phyloP scores from a whole-genome alignment of 305 asterid genomes.

The Solanum aculeatissimum region DNA sequence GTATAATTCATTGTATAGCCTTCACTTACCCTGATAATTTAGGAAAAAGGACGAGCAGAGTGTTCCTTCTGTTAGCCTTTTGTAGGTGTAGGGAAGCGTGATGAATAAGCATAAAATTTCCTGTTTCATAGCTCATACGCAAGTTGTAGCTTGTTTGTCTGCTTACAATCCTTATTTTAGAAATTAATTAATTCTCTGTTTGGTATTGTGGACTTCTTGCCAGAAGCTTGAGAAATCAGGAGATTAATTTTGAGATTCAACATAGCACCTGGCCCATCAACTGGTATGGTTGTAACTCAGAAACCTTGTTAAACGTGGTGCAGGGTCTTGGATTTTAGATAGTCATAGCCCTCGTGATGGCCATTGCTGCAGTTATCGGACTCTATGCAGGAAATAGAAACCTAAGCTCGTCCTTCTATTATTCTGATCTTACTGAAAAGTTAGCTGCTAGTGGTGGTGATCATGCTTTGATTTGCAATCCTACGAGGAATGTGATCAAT shows the following conservation, averaged over 20 bases:
- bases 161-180: neutral
- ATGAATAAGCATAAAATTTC: neutral
- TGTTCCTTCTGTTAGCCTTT: neutral
- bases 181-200: neutral
- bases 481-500: slow-evolving; percentile 25
- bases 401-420: slow-evolving; percentile 36
- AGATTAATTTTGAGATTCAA: neutral
- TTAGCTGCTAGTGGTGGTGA: slow-evolving; percentile 23
- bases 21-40: too few species aligned
- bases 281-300: neutral
- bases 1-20: neutral
- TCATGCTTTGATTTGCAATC: slow-evolving; percentile 14
- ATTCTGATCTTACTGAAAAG: slow-evolving; percentile 57
- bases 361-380: slow-evolving; percentile 72
- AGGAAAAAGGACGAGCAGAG: neutral
- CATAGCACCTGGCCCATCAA: neutral
- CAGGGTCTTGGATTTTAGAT: slow-evolving; percentile 5
- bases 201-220: neutral
- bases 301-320: neutral
- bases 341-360: slow-evolving; percentile 30
- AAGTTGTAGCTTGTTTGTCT: neutral
- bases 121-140: neutral
- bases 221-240: neutral
- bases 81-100: neutral
- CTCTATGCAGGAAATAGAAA: slow-evolving; percentile 68